Base-by-base conservation (phyloP, 345 rosid genomes). In the Bretschneidera sinensis region DNA sequence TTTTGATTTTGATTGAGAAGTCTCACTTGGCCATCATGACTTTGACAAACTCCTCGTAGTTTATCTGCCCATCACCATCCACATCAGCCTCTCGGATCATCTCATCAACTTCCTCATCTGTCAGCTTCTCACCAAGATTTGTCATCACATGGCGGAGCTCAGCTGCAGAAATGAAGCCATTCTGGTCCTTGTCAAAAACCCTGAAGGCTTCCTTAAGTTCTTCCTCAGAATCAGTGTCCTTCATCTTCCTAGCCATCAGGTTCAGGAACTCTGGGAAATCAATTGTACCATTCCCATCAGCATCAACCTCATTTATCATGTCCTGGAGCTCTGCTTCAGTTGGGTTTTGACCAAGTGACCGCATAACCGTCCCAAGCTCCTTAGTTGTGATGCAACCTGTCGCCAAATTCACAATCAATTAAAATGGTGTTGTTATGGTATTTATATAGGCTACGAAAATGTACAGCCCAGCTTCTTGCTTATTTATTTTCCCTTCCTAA, bases 91-190 rank as follows among this genome's bases (percentile, higher is more conserved):
- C 85, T 45, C 78, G 60, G 60, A 81, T 78, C 85, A 81, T 78
- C 74, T 81, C 85, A 63, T 78, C 83, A 16, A 81, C 85, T 54
- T 81, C 85, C 64, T 81, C 85, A 39, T 81, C 85, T 0, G 79
- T 75, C 0, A 81, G 81, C 48, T 78, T 81, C 79, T 81, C 83
- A 0, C 85, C 85, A 0, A 81, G 85, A 51, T 81, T 81, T 0
- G 85, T 81, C 85, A 81, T 81, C 54, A 81, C 83, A 48, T 81
- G 83, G 24, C 83, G 80, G 25, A 81, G 76, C 77, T 81, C 85
- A 0, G 85, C 85, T 5, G 85, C 85, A 25, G 85, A 81, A 18
- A 80, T 80, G 75, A 80, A 80, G 24, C 84, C 85, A 25, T 81
- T 81, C 76, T 81, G 85, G 50, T 81, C 85, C 70, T 78, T 78